These are phyloP conservation scores for Annulohypoxylon nitens DNA, from an alignment of 495 filamentous ascomycete genomes.

Conservation along the genomic window DNA sequence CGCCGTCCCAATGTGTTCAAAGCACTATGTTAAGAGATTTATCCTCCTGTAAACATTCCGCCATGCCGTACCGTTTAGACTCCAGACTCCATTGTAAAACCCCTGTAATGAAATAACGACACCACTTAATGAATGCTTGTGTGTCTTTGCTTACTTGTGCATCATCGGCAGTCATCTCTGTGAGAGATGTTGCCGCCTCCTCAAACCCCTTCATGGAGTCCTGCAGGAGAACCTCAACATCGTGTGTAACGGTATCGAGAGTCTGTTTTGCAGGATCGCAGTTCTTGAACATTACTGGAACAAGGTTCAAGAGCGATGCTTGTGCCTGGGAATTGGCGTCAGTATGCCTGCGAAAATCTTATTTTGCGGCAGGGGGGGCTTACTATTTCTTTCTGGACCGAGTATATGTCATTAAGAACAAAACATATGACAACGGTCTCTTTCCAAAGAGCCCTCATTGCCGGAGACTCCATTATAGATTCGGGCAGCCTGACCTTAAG, in stretches of 20 bases:
- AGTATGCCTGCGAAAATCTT: constrained; percentile 7
- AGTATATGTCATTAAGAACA: constrained; percentile 50
- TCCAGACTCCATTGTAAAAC: constrained; percentile 50
- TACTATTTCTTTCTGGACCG: constrained; percentile 52
- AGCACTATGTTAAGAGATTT: constrained; percentile 45
- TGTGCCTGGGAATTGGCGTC: constrained; percentile 31
- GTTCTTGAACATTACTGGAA: constrained; percentile 48
- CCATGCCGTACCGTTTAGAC: constrained; percentile 49
- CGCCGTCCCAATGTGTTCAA: constrained; percentile 11
- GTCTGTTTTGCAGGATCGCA: constrained; percentile 31
- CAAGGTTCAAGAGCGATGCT: constrained; percentile 46
- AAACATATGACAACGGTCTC: constrained; percentile 49
- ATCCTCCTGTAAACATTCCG: constrained; percentile 45
- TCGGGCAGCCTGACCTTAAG: constrained; percentile 48
- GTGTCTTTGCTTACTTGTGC: constrained; percentile 38
- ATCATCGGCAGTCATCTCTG: constrained; percentile 26
- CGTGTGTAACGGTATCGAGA: constrained; percentile 35
- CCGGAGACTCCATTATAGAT: constrained; percentile 44
- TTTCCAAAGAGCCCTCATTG: constrained; percentile 48
- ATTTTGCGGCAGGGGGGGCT: constrained; percentile 10
- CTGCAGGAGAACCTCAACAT: constrained; percentile 28
- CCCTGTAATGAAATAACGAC: constrained; percentile 49
- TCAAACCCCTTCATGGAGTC: constrained; percentile 45
- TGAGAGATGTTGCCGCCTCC: constrained; percentile 30
- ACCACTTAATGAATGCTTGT: constrained; percentile 46